Conservation (phyloP, 257 asterid genomes). For the Rauvolfia tetraphylla region DNA sequence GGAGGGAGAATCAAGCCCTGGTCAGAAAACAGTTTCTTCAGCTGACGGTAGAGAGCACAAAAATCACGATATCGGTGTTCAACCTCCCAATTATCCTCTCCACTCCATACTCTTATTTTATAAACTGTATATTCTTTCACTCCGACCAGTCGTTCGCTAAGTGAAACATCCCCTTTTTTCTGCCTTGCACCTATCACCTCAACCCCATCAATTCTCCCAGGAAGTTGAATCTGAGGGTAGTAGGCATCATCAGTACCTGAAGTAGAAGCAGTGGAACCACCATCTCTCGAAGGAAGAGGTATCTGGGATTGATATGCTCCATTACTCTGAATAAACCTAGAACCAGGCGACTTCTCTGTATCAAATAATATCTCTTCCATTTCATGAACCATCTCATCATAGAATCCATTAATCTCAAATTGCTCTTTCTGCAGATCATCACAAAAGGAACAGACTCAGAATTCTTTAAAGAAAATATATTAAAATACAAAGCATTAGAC, state of each 20-base stretch:
- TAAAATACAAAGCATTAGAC: neutral
- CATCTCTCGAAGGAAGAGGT: conserved; percentile 68
- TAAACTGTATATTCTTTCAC: conserved; percentile 74
- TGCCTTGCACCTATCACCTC: conserved; percentile 82
- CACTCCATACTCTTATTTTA: conserved; percentile 61
- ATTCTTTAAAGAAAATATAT: too few species aligned
- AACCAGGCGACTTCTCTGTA: conserved; percentile 49
- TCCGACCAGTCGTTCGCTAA: conserved; percentile 87
- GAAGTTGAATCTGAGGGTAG: conserved; percentile 41
- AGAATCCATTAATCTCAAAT: conserved; percentile 52
- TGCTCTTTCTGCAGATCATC: conserved; percentile 46
- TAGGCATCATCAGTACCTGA: conserved; percentile 59
- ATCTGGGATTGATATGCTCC: conserved; percentile 41
- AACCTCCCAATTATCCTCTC: conserved; percentile 72
- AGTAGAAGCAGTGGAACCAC: conserved; percentile 89
- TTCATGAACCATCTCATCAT: conserved; percentile 78
- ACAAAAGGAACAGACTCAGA: neutral
- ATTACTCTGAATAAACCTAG: conserved; percentile 41
- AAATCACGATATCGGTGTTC: conserved; percentile 93
- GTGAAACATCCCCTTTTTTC: conserved; percentile 75
- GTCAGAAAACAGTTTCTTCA: conserved; percentile 66
- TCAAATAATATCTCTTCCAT: conserved; percentile 94
- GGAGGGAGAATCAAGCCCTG: conserved; percentile 75
- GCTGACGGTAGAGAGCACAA: conserved; percentile 47
- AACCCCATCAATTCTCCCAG: conserved; percentile 55